Evolutionary conservation across 257 asterid species (phyloP).

Genomic region (Fraxinus excelsior): DNA sequence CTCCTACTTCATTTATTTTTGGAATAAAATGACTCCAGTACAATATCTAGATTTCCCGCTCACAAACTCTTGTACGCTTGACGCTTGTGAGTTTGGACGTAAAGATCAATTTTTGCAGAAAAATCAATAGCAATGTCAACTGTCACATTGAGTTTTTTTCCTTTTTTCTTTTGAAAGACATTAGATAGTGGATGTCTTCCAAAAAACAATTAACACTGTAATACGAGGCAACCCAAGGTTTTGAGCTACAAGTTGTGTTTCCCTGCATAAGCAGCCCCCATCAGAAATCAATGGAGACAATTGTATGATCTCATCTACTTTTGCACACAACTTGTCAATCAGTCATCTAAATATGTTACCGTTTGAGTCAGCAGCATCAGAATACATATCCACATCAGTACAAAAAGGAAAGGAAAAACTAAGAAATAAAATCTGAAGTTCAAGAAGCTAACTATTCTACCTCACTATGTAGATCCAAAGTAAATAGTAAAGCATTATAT

Average conservation of each 20-base stretch:
- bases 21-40: background rate
- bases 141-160: background rate
- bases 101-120: background rate
- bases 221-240: background rate
- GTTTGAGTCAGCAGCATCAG: background rate
- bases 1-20: background rate
- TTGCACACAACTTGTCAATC: background rate
- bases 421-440: background rate
- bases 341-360: background rate
- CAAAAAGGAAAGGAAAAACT: background rate
- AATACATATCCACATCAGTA: background rate
- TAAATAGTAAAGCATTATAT: background rate
- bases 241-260: background rate
- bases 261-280: background rate
- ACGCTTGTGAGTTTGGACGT: background rate
- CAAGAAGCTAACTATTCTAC: background rate
- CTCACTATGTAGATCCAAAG: slow-evolving; percentile 1
- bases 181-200: background rate
- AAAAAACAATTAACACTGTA: background rate
- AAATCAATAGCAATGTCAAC: background rate
- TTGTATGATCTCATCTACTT: background rate
- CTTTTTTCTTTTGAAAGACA: no score
- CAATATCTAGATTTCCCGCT: background rate
- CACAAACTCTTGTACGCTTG: background rate
- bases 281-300: background rate